Conservation (phyloP, 2,329 filamentous ascomycete genomes). For the Sordariomycetes sp. region DNA sequence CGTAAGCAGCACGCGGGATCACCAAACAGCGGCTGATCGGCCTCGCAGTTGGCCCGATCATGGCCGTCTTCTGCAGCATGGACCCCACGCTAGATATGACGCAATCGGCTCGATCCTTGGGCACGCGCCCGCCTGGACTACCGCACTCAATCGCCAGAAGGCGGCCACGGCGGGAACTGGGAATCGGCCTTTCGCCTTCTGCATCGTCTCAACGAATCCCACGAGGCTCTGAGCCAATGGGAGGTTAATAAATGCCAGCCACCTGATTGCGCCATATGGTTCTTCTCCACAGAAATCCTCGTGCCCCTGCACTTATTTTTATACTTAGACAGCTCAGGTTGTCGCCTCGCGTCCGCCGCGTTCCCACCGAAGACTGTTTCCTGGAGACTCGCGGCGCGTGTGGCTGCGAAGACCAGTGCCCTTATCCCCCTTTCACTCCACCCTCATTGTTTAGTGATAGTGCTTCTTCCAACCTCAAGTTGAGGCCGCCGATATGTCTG, state of each 20-base stretch:
- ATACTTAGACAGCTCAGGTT: background rate
- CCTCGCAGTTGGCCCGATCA: background rate
- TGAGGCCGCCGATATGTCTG: background rate
- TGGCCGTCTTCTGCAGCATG: background rate
- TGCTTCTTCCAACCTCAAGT: background rate
- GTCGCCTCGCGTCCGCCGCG: background rate
- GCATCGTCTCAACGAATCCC: background rate
- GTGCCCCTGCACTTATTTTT: background rate
- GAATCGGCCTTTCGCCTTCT: background rate
- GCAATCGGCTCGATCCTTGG: background rate
- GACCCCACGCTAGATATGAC: background rate
- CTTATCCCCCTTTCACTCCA: background rate
- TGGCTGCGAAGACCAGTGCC: background rate
- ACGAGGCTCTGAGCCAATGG: background rate
- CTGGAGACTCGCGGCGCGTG: background rate
- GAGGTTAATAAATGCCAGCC: background rate
- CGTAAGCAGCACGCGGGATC: too few relatives aligned
- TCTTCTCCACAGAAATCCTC: background rate
- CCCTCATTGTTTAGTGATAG: background rate
- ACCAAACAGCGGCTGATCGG: background rate
- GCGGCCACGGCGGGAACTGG: background rate
- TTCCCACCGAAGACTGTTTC: background rate
- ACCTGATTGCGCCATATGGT: background rate
- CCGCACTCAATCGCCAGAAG: background rate
- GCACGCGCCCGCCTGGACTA: background rate